Evolutionary conservation across 345 rosid species (phyloP).

Genomic region (Aquilaria yunnanensis): DNA sequence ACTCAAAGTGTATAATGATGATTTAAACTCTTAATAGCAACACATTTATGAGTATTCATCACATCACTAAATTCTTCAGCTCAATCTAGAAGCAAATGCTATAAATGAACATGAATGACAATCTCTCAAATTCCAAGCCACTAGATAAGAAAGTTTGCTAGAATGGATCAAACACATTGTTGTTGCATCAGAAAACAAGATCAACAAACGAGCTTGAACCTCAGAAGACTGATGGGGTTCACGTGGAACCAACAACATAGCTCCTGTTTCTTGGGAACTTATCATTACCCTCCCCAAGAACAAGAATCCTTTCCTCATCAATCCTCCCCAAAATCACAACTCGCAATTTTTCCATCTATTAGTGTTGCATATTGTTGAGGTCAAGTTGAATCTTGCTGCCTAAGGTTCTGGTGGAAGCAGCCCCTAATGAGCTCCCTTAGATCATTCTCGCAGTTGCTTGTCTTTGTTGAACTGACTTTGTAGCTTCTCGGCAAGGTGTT

Average conservation of each 20-base stretch:
- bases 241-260: constrained; percentile 1
- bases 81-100: too few species aligned
- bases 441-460: constrained; percentile 25
- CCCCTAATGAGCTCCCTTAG: constrained; percentile 39
- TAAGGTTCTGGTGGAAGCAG: constrained; percentile 38
- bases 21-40: too few species aligned
- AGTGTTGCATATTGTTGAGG: background rate
- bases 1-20: too few species aligned
- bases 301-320: constrained; percentile 62
- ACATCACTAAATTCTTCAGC: too few species aligned
- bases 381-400: constrained; percentile 6
- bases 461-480: constrained; percentile 32
- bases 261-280: constrained; percentile 34
- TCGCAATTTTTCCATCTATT: background rate
- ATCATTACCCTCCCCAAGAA: constrained; percentile 35
- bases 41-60: too few species aligned
- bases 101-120: too few species aligned
- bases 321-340: constrained; percentile 51
- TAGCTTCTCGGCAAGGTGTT: constrained; percentile 39
- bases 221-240: background rate
- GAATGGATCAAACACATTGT: too few species aligned
- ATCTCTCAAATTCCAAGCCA: constrained; percentile 3
- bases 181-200: too few species aligned
- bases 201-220: background rate
- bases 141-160: background rate